Evolutionary conservation across 768 basidiomycete species (phyloP).

Genomic region (Mycena albidolilacea): DNA sequence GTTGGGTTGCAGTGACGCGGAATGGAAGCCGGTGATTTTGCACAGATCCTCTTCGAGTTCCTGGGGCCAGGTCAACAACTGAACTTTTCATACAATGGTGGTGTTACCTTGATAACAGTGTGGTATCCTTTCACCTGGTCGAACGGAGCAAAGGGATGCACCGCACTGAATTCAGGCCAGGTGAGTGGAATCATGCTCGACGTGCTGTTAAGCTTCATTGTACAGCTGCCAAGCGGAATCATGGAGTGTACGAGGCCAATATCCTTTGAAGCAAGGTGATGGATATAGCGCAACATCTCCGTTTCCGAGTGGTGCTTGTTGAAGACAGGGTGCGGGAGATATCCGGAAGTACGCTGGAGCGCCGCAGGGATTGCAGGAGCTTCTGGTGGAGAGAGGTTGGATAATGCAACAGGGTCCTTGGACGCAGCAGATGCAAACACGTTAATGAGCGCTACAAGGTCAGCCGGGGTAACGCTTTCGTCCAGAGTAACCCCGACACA

Average conservation of each 20-base stretch:
- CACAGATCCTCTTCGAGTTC: slow-evolving; percentile 94
- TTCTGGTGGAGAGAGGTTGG: slow-evolving; percentile 62
- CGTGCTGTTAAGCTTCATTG: slow-evolving; percentile 98
- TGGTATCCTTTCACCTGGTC: slow-evolving; percentile 93
- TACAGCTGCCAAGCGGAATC: slow-evolving; percentile 96
- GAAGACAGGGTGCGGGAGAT: slow-evolving; percentile 91
- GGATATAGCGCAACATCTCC: slow-evolving; percentile 97
- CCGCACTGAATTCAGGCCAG: slow-evolving; percentile 90
- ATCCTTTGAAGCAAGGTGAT: slow-evolving; percentile 95
- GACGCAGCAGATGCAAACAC: slow-evolving; percentile 83
- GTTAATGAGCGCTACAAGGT: slow-evolving; percentile 84
- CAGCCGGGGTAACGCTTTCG: slow-evolving; percentile 85
- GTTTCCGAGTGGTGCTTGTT: slow-evolving; percentile 99
- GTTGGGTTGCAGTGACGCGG: slow-evolving; percentile 98
- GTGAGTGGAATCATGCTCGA: slow-evolving; percentile 98
- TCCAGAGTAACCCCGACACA: slow-evolving; percentile 93
- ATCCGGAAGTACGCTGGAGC: slow-evolving; percentile 75
- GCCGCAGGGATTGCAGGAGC: slow-evolving; percentile 66
- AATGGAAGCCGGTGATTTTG: slow-evolving; percentile 96
- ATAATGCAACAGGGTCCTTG: slow-evolving; percentile 59
- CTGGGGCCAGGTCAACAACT: slow-evolving; percentile 52
- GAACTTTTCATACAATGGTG: neutral
- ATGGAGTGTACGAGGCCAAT: slow-evolving; percentile 95
- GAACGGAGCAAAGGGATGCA: slow-evolving; percentile 94
- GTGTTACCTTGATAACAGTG: slow-evolving; percentile 78